Base-by-base conservation (phyloP, 805 yeast genomes). In the Debaryomyces castellii region DNA sequence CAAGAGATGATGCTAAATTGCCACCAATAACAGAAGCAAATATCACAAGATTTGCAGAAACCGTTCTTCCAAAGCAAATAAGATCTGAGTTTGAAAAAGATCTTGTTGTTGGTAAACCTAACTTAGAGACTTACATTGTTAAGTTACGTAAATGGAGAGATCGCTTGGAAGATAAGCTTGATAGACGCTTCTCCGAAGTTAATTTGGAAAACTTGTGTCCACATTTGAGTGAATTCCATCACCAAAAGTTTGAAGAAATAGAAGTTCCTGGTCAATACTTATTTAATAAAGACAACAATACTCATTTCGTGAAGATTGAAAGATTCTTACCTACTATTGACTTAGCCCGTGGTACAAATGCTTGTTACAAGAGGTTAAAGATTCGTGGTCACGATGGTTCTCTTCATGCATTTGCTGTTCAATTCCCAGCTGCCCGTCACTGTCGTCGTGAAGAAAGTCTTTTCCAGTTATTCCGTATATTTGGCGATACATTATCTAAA, bases 261-360 rank as follows among this genome's bases (percentile, higher is more conserved):
- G 99, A 94, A 63, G 83, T 94, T 47, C 99, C 99, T 0, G 99
- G 99, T 1, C 99, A 94, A 62, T 94, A 94, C 59, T 71, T 91
- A 60, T 73, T 89, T 69, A 87, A 89, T 63, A 87, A 85, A 62
- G 98, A 92, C 57, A 89, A 78, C 64, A 92, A 89, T 61, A 66
- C 80, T n/a, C 96, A 92, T 63, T 95, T 94, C 63, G 79, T 89
- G 41, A 94, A 94, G 74, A 88, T 94, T 57, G 97, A 90, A 51
- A 76, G 99, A 47, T 95, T 94, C 67, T 69, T 94, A 63, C 95
- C 98, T 2, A 82, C 88, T 0, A 81, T 94, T 44, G 96, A 89
- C 49, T 78, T 91, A 51, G 87, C 90, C 4, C 81, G 99, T 47
- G 96, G 97, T 1, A 85, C 92, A 2, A 88, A 88, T 48, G 86